Conservation (phyloP, 2,329 filamentous ascomycete genomes). For the Colletotrichum sp. region DNA sequence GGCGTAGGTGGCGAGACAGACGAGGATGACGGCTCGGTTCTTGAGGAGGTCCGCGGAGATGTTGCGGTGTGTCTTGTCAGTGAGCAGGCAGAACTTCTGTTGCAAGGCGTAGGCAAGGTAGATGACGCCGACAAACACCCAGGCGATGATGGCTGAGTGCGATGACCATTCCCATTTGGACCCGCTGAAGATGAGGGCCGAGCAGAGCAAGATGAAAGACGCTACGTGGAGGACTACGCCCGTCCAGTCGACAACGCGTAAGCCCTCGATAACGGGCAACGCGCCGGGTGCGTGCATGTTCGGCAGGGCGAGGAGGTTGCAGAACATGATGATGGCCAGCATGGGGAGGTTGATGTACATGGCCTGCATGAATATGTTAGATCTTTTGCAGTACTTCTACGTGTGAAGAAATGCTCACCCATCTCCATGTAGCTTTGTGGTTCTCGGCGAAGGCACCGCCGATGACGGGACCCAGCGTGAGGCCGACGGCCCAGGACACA, state of each 20-base stretch:
- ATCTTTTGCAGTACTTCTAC: neutral
- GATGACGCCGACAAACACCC: conserved; percentile 49
- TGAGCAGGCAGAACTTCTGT: conserved; percentile 50
- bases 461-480: conserved; percentile 24
- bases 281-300: conserved; percentile 29
- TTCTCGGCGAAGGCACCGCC: conserved; percentile 38
- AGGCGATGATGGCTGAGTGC: conserved; percentile 48
- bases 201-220: conserved; percentile 42
- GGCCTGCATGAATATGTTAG: conserved; percentile 14
- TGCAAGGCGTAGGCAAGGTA: conserved; percentile 49
- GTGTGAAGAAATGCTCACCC: conserved; percentile 21
- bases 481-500: conserved; percentile 28
- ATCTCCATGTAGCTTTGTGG: conserved; percentile 43
- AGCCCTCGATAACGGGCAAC: conserved; percentile 16
- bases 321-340: conserved; percentile 42
- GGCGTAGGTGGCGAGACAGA: conserved; percentile 44
- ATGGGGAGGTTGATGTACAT: conserved; percentile 58
- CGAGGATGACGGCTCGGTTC: conserved; percentile 40
- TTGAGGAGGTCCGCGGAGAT: conserved; percentile 49
- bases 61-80: conserved; percentile 43
- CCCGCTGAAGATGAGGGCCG: conserved; percentile 57
- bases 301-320: conserved; percentile 49
- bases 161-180: conserved; percentile 52
- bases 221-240: conserved; percentile 32
- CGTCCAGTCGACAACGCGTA: conserved; percentile 34